These are phyloP conservation scores for Cardamine resedifolia DNA, from an alignment of 345 rosid species.

Conservation along the genomic window DNA sequence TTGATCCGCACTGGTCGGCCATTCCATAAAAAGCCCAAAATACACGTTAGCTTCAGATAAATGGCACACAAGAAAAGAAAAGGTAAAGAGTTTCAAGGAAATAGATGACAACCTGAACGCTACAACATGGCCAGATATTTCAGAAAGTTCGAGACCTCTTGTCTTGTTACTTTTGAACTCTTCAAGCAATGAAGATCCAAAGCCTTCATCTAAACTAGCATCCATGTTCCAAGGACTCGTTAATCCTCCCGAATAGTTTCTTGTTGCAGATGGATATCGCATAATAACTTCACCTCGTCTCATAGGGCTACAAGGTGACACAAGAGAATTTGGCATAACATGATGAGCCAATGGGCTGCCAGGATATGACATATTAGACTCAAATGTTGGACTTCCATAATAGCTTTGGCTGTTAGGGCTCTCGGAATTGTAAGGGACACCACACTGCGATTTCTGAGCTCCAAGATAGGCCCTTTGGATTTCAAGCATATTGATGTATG, in stretches of 20 bases:
- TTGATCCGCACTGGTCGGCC: slow-evolving; percentile 60
- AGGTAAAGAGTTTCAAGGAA: not conserved
- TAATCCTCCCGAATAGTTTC: slow-evolving; percentile 53
- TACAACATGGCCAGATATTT: slow-evolving; percentile 69
- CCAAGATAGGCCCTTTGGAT: slow-evolving; percentile 67
- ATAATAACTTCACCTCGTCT: slow-evolving; percentile 54
- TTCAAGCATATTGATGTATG: slow-evolving; percentile 60
- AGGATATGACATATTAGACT: slow-evolving; percentile 60
- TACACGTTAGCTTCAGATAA: not conserved
- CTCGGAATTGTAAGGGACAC: slow-evolving; percentile 51
- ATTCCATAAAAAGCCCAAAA: not conserved
- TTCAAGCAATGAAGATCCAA: slow-evolving; percentile 65
- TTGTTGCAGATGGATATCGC: slow-evolving; percentile 51
- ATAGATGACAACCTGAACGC: slow-evolving; percentile 60
- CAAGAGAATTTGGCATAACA: slow-evolving; percentile 54
- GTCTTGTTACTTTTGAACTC: slow-evolving; percentile 74
- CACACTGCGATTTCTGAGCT: slow-evolving; percentile 66
- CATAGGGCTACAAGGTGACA: slow-evolving; percentile 56
- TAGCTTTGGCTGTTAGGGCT: slow-evolving; percentile 59
- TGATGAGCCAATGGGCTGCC: slow-evolving; percentile 66
- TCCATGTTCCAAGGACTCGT: slow-evolving; percentile 63
- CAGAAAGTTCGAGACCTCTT: slow-evolving; percentile 64
- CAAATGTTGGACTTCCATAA: slow-evolving; percentile 57
- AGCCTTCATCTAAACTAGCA: slow-evolving; percentile 50
- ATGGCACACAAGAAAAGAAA: not conserved